Evolutionary conservation across 1,284 basidiomycete species (phyloP).

Genomic region (Marasmius sp.): DNA sequence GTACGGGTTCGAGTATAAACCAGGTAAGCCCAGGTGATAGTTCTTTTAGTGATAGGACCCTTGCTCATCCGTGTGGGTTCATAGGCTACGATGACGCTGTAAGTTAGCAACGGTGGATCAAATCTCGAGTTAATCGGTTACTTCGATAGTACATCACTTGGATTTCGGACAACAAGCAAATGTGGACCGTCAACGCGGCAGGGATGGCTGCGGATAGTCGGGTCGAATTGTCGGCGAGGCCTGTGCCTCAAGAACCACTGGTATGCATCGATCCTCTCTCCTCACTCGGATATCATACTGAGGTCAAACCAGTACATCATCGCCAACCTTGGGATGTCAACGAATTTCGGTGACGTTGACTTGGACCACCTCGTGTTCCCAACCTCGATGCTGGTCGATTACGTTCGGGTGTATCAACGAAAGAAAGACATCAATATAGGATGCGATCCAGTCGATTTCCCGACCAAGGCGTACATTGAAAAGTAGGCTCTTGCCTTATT

Average conservation of each 20-base stretch:
- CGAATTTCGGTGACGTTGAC: conserved; percentile 74
- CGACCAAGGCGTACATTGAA: conserved; percentile 76
- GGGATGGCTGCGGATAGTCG: conserved; percentile 69
- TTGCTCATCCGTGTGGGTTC: background rate
- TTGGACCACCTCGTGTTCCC: conserved; percentile 70
- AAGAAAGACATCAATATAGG: conserved; percentile 70
- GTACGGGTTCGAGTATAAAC: conserved; percentile 58
- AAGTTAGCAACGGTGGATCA: conserved; percentile 1
- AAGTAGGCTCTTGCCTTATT: conserved; percentile 41
- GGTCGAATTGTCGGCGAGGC: conserved; percentile 71
- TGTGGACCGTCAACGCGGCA: conserved; percentile 76
- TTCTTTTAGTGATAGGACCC: background rate
- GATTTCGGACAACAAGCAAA: conserved; percentile 62
- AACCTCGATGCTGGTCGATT: conserved; percentile 74
- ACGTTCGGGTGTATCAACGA: conserved; percentile 81
- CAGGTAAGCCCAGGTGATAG: conserved; percentile 30
- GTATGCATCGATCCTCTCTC: conserved; percentile 29
- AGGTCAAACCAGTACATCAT: conserved; percentile 63
- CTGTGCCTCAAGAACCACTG: conserved; percentile 86
- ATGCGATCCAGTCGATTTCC: conserved; percentile 79
- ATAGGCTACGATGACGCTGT: conserved; percentile 41
- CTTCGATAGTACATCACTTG: conserved; percentile 73
- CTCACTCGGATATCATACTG: background rate
- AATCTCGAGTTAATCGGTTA: conserved; percentile 1
- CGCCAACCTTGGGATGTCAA: conserved; percentile 80